Conservation (phyloP, 2,329 filamentous ascomycete species). For the Metarhizium rileyi region DNA sequence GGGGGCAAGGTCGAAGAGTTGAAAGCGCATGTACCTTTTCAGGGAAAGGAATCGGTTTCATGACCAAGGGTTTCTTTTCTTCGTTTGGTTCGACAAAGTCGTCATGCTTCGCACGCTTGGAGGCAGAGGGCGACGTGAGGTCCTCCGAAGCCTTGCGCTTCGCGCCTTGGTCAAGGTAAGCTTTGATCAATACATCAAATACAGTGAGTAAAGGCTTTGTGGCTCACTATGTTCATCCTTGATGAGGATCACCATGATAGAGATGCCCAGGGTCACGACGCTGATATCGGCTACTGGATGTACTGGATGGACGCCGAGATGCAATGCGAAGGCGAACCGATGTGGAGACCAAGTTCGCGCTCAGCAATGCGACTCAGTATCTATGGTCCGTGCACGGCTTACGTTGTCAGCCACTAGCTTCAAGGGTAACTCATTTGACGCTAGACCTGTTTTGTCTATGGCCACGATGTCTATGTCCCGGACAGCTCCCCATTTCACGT, state of each 20-base stretch:
- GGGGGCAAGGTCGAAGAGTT: background rate
- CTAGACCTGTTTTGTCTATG: constrained; percentile 23
- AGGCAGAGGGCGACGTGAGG: constrained; percentile 47
- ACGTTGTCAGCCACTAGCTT: constrained; percentile 13
- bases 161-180: constrained; percentile 26
- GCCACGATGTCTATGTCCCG: constrained; percentile 23
- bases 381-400: constrained; percentile 20
- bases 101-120: constrained; percentile 54
- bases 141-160: constrained; percentile 70
- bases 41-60: constrained; percentile 71
- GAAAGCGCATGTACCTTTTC: constrained; percentile 79
- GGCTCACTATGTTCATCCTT: constrained; percentile 26
- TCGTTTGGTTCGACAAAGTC: constrained; percentile 15
- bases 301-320: background rate
- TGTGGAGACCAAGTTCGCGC: background rate
- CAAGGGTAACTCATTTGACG: constrained; percentile 6
- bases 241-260: constrained; percentile 12
- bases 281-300: background rate
- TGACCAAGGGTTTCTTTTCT: constrained; percentile 36
- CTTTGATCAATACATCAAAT: background rate
- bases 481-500: constrained; percentile 4
- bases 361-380: background rate
- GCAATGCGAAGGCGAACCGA: background rate
- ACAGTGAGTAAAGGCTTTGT: background rate
- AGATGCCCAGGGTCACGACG: background rate